These are phyloP conservation scores for Myxozyma geophila DNA, from an alignment of 805 yeast genomes.

Conservation along the genomic window DNA sequence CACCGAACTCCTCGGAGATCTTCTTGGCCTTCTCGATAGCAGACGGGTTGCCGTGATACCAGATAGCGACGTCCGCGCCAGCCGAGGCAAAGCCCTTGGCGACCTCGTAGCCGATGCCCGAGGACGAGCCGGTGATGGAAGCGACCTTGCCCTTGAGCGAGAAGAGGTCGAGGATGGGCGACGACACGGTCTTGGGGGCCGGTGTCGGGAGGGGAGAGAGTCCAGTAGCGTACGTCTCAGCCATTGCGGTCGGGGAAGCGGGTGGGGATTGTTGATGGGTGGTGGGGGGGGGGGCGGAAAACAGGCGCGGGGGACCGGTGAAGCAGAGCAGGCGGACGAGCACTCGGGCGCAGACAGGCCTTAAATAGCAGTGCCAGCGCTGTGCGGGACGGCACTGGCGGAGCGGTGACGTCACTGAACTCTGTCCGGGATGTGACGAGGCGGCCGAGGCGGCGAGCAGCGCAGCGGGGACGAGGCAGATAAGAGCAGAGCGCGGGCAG, in stretches of 20 bases:
- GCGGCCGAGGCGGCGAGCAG: too few relatives aligned
- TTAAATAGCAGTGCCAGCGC: too few relatives aligned
- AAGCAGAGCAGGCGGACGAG: background rate
- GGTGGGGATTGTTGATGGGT: background rate
- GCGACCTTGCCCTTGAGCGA: conserved; percentile 60
- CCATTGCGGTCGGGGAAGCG: conserved; percentile 12
- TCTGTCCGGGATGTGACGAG: background rate
- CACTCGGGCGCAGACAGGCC: background rate
- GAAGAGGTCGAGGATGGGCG: conserved; percentile 67
- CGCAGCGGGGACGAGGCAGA: too few relatives aligned
- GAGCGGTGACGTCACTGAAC: background rate
- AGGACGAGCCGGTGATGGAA: conserved; percentile 56
- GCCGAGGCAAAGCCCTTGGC: conserved; percentile 55
- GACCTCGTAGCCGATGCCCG: conserved; percentile 58
- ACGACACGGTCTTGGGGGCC: conserved; percentile 55
- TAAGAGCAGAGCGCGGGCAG: too few relatives aligned
- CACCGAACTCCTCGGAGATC: conserved; percentile 61
- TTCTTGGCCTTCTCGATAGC: conserved; percentile 65
- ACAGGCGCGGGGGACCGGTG: background rate
- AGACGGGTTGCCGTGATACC: conserved; percentile 62
- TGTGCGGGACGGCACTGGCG: too few relatives aligned
- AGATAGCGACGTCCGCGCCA: conserved; percentile 79
- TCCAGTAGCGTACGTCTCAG: conserved; percentile 41
- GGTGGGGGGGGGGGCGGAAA: background rate
- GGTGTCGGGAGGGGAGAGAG: conserved; percentile 55